Evolutionary conservation across 2,329 filamentous ascomycete species (phyloP), one percentile per base, ranked within the genome.

Genomic region (Sporothrix brunneoviolacea): DNA sequence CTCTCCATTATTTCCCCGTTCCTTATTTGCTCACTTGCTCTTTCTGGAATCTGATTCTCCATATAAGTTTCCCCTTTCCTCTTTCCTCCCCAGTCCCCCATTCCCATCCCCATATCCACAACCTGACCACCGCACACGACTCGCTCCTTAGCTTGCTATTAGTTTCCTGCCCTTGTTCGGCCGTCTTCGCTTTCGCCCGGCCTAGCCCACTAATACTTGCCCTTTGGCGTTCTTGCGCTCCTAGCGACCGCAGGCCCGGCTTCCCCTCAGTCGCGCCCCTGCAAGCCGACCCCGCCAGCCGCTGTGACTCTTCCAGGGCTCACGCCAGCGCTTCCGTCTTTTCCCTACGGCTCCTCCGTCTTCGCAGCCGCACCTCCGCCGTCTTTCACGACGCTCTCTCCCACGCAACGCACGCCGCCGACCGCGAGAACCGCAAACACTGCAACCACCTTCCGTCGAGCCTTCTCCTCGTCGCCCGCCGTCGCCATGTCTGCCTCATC

Each of bases 401-500:
- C 16, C 15, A 24, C 42, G 13, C 42, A 24, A 21, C 24, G 27
- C 8, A 15, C 35, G 27, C 22, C 6, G n/a, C n/a, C n/a, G n/a
- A n/a, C n/a, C n/a, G n/a, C n/a, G n/a, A n/a, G n/a, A n/a, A n/a
- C n/a, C n/a, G n/a, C n/a, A n/a, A 13, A 35, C 24, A 35, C 8
- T 4, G 36, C n/a, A 18, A 15, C 36, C 19, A 19, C 8, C n/a
- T 27, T 4, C 22, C n/a, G 30, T 35, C 38, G 49, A 47, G 4
- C 21, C 32, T 41, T 54, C 22, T 52, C 53, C 8, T 45, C 51
- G 7, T 37, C 54, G 2, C 3, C 51, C 7, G 13, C 37, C 48
- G 45, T 15, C 41, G 45, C 55, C 56, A 68, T 66, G 64, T 67
- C 66, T 55, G 64, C 68, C 58, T 64, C 61, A 45, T 60, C 64